Percentiles rank a stretch among this genome's conserved stretches.
phyloP scores from a whole-genome alignment of 768 basidiomycete species.

The Boletus vermiculosoides region DNA sequence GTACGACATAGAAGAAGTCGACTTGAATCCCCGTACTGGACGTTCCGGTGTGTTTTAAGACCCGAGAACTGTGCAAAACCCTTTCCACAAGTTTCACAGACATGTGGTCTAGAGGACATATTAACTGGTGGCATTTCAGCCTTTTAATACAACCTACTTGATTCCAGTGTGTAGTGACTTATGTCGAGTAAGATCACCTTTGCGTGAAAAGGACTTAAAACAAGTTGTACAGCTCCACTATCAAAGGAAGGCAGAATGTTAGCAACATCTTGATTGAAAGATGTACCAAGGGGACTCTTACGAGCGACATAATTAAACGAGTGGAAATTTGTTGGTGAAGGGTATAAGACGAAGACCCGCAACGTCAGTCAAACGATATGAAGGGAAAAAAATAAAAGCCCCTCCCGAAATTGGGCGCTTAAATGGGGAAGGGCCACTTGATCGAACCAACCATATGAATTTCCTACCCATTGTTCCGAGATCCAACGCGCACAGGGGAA shows the following conservation, averaged over 20 bases:
- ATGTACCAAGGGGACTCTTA: constrained; percentile 4
- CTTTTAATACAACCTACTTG: constrained; percentile 39
- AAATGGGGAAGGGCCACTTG: constrained; percentile 14
- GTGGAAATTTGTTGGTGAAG: constrained; percentile 14
- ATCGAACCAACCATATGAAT: constrained; percentile 10
- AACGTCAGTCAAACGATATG: constrained; percentile 35
- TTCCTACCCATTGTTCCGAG: constrained; percentile 26
- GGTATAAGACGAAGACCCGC: constrained; percentile 45
- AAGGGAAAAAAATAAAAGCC: constrained; percentile 9
- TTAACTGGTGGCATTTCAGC: neutral
- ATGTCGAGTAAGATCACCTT: constrained; percentile 63
- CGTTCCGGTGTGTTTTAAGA: constrained; percentile 61
- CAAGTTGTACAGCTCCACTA: constrained; percentile 46
- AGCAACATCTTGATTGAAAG: neutral
- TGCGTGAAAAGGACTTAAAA: constrained; percentile 50
- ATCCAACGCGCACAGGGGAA: neutral
- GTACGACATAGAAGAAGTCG: neutral
- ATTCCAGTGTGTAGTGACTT: constrained; percentile 45
- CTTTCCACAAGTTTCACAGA: constrained; percentile 52
- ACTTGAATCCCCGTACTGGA: constrained; percentile 50
- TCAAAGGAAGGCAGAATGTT: neutral
- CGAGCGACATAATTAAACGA: constrained; percentile 23
- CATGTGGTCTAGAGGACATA: constrained; percentile 43
- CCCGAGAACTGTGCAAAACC: constrained; percentile 58
- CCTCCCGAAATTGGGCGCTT: constrained; percentile 11